Base-by-base conservation (phyloP, 1,284 basidiomycete species). In the Bondarzewia mesenterica region DNA sequence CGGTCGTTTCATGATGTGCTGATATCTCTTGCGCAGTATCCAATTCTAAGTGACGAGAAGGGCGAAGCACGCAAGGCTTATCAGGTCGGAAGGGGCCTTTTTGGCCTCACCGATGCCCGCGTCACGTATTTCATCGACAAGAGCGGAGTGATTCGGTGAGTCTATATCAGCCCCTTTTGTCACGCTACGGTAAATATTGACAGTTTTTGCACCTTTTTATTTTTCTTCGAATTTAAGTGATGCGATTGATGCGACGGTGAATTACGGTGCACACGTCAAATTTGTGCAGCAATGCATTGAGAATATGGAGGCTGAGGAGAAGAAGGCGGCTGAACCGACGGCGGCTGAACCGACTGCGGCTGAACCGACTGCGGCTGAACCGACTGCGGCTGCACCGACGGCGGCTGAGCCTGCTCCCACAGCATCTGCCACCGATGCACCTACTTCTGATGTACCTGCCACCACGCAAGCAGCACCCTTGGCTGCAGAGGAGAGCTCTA, bases 61-160 rank as follows among this genome's bases (percentile, higher is more conserved):
- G 80, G 80, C 25, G 70, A 73, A 49, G 81, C 74, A 10, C 71
- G 80, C 51, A 79, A 80, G 58, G 71, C 75, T 2, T 91, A 85
- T 58, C 63, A 71, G 7, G 74, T 89, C 25, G 77, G 76, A 7
- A 82, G 75, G 57, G 77, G 78, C 2, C 58, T 89, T 50, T 62
- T 89, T 23, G 88, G 89, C 12, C 57, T 89, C 23, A 66, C 68
- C 0, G 72, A 77, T 53, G 81, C 82, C 4, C 75, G 88, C 20
- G 74, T 79, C 21, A 91, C 88, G 0, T 84, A 89, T 60, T 71
- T 89, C 57, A 80, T 91, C 49, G 85, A 89, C 60, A 70, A 66
- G 47, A 73, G 82, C 47, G 87, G 89, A 3, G 66, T 78, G 42
- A 68, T 90, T 26, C 72, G 75, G 78, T 85, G 60, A 23, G 72